Base-by-base conservation (phyloP, 768 basidiomycete genomes). In the Suillus fuscotomentosus region DNA sequence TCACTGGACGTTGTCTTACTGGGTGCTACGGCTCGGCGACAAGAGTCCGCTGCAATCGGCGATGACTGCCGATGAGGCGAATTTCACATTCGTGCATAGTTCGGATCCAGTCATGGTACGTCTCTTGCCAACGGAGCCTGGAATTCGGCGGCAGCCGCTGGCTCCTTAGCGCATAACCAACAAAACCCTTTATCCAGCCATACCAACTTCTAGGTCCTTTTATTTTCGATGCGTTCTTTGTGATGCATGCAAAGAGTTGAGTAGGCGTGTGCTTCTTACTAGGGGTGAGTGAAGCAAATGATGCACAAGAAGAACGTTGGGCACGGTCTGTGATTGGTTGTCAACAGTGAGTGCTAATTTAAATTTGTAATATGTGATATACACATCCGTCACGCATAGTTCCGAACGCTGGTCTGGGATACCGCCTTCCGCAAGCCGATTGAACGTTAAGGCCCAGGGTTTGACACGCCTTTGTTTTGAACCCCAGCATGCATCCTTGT, bases 401-500 rank as follows among this genome's bases (percentile, higher is more conserved):
- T 56, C 24, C 22, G 22, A 61, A 48, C 24, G 50, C 38, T 61
- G 36, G 61, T 55, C 20, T 22, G 51, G 36, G 10, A 20, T 24
- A 61, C 20, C 24, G n/a, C 34, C 48, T 54, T 38, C 60, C 48
- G 17, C 34, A 48, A 48, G 45, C 36, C n/a, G 48, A 61, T 54
- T 51, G 17, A 38, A 34, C 31, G 31, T 31, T 31, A 31, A 31
- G 31, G 5, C 31, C 31, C 31, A 31, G 31, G 31, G 60, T 54
- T 61, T 53, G 60, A 34, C 47, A 53, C n/a, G 14, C 45, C 27
- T 51, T 36, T 34, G 20, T 55, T 48, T 39, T 62, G 27, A 56
- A 62, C 14, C n/a, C 48, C 38, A 27, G 34, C 15, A 62, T 31
- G 22, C 22, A 39, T 50, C 22, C 22, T 56, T 24, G 13, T 38